Evolutionary conservation across 2,329 filamentous ascomycete genomes (phyloP).

Genomic region (Fusarium floridanum): DNA sequence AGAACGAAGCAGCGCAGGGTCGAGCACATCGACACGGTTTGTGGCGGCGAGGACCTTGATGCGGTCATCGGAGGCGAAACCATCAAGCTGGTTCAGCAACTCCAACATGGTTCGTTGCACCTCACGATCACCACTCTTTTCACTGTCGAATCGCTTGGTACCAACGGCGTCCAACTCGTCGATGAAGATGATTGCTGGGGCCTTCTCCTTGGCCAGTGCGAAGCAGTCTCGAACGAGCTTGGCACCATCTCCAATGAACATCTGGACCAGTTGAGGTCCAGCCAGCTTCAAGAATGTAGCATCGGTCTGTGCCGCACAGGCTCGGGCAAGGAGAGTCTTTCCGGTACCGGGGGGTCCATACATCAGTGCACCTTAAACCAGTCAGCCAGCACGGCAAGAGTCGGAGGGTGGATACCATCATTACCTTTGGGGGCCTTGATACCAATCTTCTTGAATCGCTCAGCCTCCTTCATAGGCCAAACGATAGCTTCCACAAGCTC

Average conservation of each 20-base stretch:
- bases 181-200: conserved; percentile 99
- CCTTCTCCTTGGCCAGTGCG: conserved; percentile 97
- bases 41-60: conserved; percentile 97
- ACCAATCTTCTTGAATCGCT: conserved; percentile 99
- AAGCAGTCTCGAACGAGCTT: conserved; percentile 98
- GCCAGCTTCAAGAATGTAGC: conserved; percentile 99
- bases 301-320: conserved; percentile 97
- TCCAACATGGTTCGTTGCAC: conserved; percentile 99
- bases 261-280: conserved; percentile 96
- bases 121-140: conserved; percentile 97
- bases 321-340: conserved; percentile 92
- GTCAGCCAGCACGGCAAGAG: conserved; percentile 79
- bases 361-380: conserved; percentile 97
- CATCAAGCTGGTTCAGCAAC: conserved; percentile 97
- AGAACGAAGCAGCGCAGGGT: conserved; percentile 90
- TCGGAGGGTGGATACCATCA: conserved; percentile 63
- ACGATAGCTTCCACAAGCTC: conserved; percentile 98
- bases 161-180: conserved; percentile 98
- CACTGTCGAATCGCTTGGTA: conserved; percentile 98
- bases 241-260: conserved; percentile 99
- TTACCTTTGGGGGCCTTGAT: conserved; percentile 99
- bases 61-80: conserved; percentile 95
- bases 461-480: conserved; percentile 99
- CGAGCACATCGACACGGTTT: conserved; percentile 93
- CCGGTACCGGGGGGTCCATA: conserved; percentile 93